These are phyloP conservation scores for Alloteropsis semialata DNA, from an alignment of 176 grass and related monocot species.

Conservation along the genomic window DNA sequence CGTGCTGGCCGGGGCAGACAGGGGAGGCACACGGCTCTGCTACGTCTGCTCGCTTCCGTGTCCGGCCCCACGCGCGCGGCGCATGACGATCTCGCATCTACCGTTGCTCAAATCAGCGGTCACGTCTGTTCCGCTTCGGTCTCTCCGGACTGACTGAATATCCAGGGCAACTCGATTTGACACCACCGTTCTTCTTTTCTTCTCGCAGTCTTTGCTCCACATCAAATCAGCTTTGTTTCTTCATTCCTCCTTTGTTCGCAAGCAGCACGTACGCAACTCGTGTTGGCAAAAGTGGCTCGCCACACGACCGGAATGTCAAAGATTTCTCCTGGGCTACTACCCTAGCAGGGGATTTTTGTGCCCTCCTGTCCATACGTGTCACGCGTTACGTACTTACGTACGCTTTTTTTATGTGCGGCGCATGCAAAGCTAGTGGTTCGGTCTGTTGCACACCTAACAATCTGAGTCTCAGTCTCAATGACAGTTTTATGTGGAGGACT, in stretches of 20 bases:
- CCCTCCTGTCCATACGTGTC: neutral
- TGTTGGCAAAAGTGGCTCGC: neutral
- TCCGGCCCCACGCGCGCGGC: neutral
- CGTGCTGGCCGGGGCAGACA: too few relatives aligned
- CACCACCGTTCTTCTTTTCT: neutral
- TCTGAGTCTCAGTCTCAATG: too few relatives aligned
- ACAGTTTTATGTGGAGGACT: too few relatives aligned
- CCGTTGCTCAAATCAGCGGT: neutral
- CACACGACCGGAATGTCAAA: neutral
- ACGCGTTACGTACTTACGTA: neutral
- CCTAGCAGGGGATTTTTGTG: neutral
- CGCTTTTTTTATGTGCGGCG: neutral
- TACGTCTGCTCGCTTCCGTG: neutral
- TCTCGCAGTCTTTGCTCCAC: too few relatives aligned
- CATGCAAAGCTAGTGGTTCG: neutral
- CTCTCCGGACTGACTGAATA: neutral
- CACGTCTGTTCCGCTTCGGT: neutral
- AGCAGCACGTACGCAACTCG: neutral
- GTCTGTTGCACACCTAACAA: neutral
- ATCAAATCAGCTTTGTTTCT: neutral
- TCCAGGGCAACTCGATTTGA: neutral
- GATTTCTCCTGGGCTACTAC: conserved; percentile 2
- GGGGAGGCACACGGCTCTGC: neutral
- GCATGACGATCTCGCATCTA: neutral
- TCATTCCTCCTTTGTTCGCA: neutral